Conservation (phyloP, 345 rosid genomes). For the Adansonia digitata region DNA sequence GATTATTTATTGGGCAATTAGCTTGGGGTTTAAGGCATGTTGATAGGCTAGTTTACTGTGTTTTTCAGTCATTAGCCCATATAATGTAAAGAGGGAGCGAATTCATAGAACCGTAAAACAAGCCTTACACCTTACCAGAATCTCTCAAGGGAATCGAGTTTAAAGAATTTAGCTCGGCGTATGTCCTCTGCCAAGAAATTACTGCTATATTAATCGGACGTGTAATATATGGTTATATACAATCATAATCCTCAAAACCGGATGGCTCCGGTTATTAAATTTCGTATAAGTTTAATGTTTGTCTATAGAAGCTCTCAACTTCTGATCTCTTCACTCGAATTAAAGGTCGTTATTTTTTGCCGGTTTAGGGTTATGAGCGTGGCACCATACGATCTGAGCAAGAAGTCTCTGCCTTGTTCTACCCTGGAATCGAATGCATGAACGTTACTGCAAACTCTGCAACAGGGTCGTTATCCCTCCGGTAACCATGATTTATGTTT, state of each 20-base stretch:
- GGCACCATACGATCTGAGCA: conserved; percentile 45
- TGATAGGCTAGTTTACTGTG: no score
- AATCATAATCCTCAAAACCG: background rate
- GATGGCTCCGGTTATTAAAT: background rate
- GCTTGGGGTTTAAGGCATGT: background rate
- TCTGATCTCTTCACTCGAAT: background rate
- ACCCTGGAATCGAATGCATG: conserved; percentile 24
- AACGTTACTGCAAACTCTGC: conserved; percentile 27
- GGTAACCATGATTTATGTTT: background rate
- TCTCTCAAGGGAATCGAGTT: no score
- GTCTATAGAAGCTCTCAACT: background rate
- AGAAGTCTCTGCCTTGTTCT: conserved; percentile 37
- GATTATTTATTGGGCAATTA: no score
- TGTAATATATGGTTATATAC: no score
- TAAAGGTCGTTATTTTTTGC: conserved; percentile 2
- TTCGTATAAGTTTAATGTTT: background rate
- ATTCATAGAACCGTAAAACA: no score
- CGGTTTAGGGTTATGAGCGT: conserved; percentile 50
- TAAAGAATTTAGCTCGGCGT: no score
- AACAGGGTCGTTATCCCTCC: no score
- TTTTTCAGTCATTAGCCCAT: no score
- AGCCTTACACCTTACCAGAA: no score
- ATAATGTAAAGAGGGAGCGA: no score
- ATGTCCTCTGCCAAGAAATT: no score
- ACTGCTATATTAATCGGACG: no score